Conservation (phyloP, 495 filamentous ascomycete species). For the Trichocladium antarcticum region DNA sequence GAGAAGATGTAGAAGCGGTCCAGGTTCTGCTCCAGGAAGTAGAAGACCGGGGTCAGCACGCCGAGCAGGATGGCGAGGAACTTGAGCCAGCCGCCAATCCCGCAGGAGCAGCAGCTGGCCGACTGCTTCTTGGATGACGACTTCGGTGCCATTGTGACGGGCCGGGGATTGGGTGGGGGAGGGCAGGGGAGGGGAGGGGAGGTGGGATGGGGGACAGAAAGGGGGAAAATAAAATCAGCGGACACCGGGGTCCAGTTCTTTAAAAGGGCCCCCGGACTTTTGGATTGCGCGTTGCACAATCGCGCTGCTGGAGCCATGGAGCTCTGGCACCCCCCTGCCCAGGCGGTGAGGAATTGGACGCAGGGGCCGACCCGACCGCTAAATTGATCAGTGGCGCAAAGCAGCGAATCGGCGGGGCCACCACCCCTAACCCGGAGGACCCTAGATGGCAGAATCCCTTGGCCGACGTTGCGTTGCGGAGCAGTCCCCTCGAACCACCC, state of each 20-base stretch:
- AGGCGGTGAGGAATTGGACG: background rate
- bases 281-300: too few species aligned
- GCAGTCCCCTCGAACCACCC: conserved; percentile 9
- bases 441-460: conserved; percentile 3
- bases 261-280: background rate
- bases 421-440: too few species aligned
- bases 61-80: conserved; percentile 51
- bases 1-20: conserved; percentile 70
- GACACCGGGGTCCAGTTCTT: background rate
- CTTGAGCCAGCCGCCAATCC: conserved; percentile 36
- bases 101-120: conserved; percentile 12
- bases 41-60: conserved; percentile 47
- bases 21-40: conserved; percentile 55
- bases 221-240: background rate
- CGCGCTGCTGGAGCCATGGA: background rate
- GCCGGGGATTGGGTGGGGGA: background rate
- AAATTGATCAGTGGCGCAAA: too few species aligned
- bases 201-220: background rate
- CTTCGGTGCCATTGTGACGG: conserved; percentile 13
- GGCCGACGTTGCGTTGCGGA: background rate
- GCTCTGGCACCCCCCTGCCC: background rate
- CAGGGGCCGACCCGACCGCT: too few species aligned
- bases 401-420: background rate
- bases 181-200: background rate
- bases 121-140: conserved; percentile 5